phyloP scores from a whole-genome alignment of 139 green algal species.

The Haematococcus sp. region DNA sequence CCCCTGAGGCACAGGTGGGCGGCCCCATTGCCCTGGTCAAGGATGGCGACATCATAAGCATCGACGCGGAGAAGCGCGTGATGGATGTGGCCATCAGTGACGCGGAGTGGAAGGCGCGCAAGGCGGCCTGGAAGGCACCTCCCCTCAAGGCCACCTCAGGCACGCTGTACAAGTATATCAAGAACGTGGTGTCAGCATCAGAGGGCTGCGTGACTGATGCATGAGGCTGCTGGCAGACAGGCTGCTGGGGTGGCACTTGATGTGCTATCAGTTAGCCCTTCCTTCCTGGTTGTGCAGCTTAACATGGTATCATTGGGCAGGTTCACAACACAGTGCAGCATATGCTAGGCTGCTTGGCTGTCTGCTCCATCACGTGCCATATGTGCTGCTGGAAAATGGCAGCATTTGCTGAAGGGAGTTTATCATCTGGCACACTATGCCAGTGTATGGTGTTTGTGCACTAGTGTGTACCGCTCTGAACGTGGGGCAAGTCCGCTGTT shows the following conservation, averaged over 20 bases:
- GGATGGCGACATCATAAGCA: constrained; percentile 89
- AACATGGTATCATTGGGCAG: background rate
- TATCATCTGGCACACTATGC: no score
- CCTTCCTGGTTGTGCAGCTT: background rate
- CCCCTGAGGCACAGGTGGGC: constrained; percentile 90
- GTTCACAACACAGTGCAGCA: background rate
- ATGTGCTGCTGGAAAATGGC: no score
- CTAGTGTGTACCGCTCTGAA: no score
- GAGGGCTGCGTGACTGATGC: constrained; percentile 93
- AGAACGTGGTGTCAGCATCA: constrained; percentile 79
- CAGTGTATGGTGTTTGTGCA: no score
- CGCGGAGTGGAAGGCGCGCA: constrained; percentile 65
- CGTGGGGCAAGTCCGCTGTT: no score
- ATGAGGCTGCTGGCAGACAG: constrained; percentile 24
- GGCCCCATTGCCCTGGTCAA: constrained; percentile 88
- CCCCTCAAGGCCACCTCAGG: constrained; percentile 79
- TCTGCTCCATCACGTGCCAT: background rate
- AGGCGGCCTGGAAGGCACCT: constrained; percentile 69
- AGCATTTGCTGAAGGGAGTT: no score
- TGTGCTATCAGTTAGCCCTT: no score
- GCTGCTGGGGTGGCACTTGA: no score
- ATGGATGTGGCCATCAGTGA: constrained; percentile 83
- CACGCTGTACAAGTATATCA: constrained; percentile 99
- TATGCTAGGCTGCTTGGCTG: background rate
- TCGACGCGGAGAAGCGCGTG: constrained; percentile 77